These are phyloP conservation scores for Cucumis melo DNA, from an alignment of 306 rosid species.

Conservation along the genomic window DNA sequence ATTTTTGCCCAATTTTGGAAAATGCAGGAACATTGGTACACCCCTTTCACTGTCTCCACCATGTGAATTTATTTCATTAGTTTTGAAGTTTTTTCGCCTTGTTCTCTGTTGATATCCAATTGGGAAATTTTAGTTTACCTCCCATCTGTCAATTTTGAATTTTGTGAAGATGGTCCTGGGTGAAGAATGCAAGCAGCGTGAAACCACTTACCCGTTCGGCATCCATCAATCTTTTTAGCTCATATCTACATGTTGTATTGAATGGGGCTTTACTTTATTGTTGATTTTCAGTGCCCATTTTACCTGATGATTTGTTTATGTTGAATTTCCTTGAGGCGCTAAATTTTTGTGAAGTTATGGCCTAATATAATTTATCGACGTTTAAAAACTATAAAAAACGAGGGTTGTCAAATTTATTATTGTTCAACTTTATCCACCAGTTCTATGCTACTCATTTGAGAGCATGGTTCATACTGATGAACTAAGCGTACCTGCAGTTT, in stretches of 20 bases:
- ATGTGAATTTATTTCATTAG: neutral
- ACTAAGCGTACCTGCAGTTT: conserved; percentile 27
- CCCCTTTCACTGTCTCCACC: neutral
- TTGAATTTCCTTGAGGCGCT: neutral
- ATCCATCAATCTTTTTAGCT: neutral
- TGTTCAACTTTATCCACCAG: neutral
- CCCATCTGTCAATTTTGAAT: neutral
- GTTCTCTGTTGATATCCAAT: neutral
- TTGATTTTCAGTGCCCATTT: neutral
- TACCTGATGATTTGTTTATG: neutral
- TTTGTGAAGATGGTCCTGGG: neutral
- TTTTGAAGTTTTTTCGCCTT: neutral
- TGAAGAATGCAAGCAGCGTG: neutral
- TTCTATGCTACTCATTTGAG: neutral
- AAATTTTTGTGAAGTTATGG: neutral
- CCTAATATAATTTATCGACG: neutral
- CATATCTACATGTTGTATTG: neutral
- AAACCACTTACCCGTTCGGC: neutral
- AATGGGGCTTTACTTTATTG: neutral
- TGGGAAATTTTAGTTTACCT: neutral
- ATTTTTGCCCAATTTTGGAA: conserved; percentile 75
- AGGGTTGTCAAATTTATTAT: neutral
- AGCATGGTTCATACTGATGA: neutral
- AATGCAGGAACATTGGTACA: conserved; percentile 78
- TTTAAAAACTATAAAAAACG: neutral